A percentile compares a stretch with the other conserved stretches of the same genome.
Conservation (phyloP, 2,329 filamentous ascomycete genomes). For the Coccinonectria pachysandricola region DNA sequence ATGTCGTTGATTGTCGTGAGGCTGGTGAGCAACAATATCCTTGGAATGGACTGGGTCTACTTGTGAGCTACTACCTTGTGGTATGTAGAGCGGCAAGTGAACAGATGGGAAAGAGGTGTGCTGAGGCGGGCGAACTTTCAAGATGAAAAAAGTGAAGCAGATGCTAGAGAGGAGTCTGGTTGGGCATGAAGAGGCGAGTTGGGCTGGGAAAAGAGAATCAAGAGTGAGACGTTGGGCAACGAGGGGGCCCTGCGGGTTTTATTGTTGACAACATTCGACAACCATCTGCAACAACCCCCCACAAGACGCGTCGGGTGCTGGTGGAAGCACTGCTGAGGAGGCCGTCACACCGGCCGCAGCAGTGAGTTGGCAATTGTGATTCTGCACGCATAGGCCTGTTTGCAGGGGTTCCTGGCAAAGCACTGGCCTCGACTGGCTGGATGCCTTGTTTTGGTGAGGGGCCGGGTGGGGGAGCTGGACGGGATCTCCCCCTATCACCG, state of each 20-base stretch:
- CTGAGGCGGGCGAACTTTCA: conserved; percentile 16
- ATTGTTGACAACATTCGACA: conserved; percentile 26
- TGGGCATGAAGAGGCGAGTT: conserved; percentile 29
- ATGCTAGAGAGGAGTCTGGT: conserved; percentile 12
- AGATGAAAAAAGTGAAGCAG: conserved; percentile 14
- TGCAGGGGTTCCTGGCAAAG: conserved; percentile 23
- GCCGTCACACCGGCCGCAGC: conserved; percentile 38
- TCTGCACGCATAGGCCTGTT: conserved; percentile 18
- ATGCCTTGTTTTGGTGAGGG: conserved; percentile 30
- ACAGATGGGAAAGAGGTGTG: conserved; percentile 15
- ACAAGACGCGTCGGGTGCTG: conserved; percentile 13
- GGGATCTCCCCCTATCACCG: conserved; percentile 34
- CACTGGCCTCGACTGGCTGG: conserved; percentile 25
- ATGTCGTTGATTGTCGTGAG: conserved; percentile 16
- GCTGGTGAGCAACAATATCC: conserved; percentile 21
- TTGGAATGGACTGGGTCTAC: too few relatives aligned
- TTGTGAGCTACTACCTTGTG: too few relatives aligned
- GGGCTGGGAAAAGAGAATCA: conserved; percentile 27
- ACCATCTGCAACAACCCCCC: conserved; percentile 14
- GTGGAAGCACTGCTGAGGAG: conserved; percentile 16
- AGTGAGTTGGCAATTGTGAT: conserved; percentile 36
- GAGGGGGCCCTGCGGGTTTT: conserved; percentile 42
- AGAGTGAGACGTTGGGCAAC: conserved; percentile 26
- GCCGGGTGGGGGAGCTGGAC: conserved; percentile 27
- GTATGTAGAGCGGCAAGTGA: conserved; percentile 7